Percentiles rank a stretch among this genome's conserved stretches.
These are phyloP conservation scores for Pseudocercospora musae DNA, from an alignment of 2,329 filamentous ascomycete species.

Conservation along the genomic window DNA sequence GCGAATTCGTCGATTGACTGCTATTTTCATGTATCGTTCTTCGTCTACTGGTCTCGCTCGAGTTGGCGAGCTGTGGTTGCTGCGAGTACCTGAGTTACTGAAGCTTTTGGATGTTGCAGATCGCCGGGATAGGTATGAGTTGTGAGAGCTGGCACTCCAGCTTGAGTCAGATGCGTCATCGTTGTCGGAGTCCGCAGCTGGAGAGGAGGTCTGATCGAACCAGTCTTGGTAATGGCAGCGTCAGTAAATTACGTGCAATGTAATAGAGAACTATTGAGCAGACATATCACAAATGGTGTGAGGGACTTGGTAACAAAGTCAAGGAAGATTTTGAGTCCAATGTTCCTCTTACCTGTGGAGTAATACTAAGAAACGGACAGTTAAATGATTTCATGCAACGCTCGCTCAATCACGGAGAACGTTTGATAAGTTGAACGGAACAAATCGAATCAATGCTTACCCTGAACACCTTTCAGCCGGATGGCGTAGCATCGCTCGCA, in stretches of 20 bases:
- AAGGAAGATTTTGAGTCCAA: too few relatives aligned
- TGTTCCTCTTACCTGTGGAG: neutral
- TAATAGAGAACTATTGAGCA: neutral
- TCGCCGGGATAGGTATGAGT: neutral
- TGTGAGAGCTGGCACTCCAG: constrained; percentile 5
- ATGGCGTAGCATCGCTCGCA: constrained; percentile 13
- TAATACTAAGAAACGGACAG: neutral
- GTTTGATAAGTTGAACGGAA: neutral
- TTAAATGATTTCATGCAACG: neutral
- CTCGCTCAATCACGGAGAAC: neutral
- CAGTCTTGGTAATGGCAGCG: constrained; percentile 6
- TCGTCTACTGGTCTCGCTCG: constrained; percentile 12
- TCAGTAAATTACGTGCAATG: neutral
- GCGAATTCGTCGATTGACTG: constrained; percentile 10
- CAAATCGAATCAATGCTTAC: constrained; percentile 6
- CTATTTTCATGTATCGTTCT: constrained; percentile 22
- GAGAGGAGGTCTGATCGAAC: neutral
- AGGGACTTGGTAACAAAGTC: neutral
- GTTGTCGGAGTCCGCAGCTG: neutral
- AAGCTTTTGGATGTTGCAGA: neutral
- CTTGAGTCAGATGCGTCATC: neutral
- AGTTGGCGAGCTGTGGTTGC: constrained; percentile 8
- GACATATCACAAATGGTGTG: neutral
- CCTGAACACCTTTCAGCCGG: constrained; percentile 4
- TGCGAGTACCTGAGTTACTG: neutral